phyloP scores from a whole-genome alignment of 2,329 filamentous ascomycete species.

The Neofusicoccum sp. region DNA sequence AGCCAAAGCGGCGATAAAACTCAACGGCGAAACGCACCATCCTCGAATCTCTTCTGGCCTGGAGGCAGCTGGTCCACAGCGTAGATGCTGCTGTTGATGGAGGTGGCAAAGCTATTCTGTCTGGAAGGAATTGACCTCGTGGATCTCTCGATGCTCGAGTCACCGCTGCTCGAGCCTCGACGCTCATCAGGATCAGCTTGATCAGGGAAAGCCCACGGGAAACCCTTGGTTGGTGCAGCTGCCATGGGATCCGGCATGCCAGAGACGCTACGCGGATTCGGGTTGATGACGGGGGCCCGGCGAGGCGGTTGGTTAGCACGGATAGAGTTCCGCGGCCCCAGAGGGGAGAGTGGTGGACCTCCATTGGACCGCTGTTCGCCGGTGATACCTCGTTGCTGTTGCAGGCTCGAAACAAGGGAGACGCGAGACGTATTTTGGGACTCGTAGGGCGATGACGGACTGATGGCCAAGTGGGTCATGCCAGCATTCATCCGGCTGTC shows the following conservation, averaged over 20 bases:
- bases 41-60: slow-evolving; percentile 71
- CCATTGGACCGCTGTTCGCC: slow-evolving; percentile 42
- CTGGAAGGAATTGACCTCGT: slow-evolving; percentile 61
- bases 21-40: slow-evolving; percentile 42
- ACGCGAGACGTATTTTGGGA: slow-evolving; percentile 75
- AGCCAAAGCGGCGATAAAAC: slow-evolving; percentile 19
- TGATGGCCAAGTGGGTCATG: slow-evolving; percentile 68
- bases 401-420: slow-evolving; percentile 69
- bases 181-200: slow-evolving; percentile 59
- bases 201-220: slow-evolving; percentile 81
- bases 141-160: slow-evolving; percentile 49
- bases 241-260: slow-evolving; percentile 64
- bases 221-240: slow-evolving; percentile 76
- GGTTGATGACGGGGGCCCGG: slow-evolving; percentile 73
- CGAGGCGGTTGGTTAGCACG: slow-evolving; percentile 44
- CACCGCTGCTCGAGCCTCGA: slow-evolving; percentile 48
- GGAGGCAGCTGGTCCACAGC: slow-evolving; percentile 69
- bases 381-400: slow-evolving; percentile 56
- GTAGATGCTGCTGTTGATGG: slow-evolving; percentile 75
- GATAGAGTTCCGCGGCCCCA: slow-evolving; percentile 32
- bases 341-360: slow-evolving; percentile 45
- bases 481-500: slow-evolving; percentile 74
- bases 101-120: slow-evolving; percentile 73
- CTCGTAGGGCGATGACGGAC: slow-evolving; percentile 67
- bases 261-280: slow-evolving; percentile 60